Base-by-base conservation (phyloP, 2,329 filamentous ascomycete species). In the Chaetomium sp. region DNA sequence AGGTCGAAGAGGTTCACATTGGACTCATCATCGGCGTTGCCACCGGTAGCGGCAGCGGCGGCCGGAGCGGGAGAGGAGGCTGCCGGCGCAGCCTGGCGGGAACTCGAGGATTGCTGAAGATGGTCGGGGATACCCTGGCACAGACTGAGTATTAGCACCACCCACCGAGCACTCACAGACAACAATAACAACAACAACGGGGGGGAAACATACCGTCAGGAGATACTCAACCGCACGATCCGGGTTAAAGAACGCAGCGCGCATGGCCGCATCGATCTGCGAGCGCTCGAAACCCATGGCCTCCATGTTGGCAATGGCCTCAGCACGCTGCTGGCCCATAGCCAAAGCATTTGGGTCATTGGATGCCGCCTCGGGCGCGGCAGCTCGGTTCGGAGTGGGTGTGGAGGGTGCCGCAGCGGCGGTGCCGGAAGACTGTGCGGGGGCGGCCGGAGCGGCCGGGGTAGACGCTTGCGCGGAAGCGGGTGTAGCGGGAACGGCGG, bases 151-250 rank as follows among this genome's bases (percentile, higher is more conserved):
- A 47, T 63, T 46, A 62, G 59, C 42, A 11, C 12, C 5, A 42
- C 11, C 6, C 35, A 12, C 7, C 9, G 27, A 48, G 9, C 8
- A 6, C 35, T 12, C 10, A 11, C 52, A 50, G 56, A 38, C 44
- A 11, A 8, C 7, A 45, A 8, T 5, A 49, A 56, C 45, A 27
- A 27, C 19, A 27, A 27, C 19, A 27, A 27, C 19, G 19, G 19
- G 19, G 19, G 3, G 53, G 14, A 37, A 11, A 76, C 86, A 73
- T 71, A 94, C 90, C 64, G 76, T 96, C 68, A 99, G 71, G 10
- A 99, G 82, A 68, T 99, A 99, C 72, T 99, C 94, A 55, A 99
- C 92, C 53, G 94, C 94, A 66, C 94, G 90, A 71, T 97, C 92
- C 11, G 92, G 91, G 75, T 99, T 99, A 79, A 88, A 95, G 73